Base-by-base conservation (phyloP, 2,329 filamentous ascomycete genomes). In the Colletotrichum sp. region DNA sequence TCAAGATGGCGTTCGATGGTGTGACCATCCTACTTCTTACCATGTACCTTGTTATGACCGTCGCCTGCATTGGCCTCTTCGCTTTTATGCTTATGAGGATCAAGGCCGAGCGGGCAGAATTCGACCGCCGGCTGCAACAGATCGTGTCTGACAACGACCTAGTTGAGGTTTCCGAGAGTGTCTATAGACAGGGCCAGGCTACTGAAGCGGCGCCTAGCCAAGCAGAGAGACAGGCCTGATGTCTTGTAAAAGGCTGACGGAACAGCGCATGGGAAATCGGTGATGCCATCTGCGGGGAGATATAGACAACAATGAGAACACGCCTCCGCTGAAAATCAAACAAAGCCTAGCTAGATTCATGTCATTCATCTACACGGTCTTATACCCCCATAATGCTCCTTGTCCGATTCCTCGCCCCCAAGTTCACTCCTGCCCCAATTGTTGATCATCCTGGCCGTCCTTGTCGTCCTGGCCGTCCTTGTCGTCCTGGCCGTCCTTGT, bases 401-500 rank as follows among this genome's bases (percentile, higher is more conserved):
- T 52, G 44, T 52, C n/a, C n/a, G 44, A 22, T 52, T 13, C 2
- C 11, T 52, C n/a, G 44, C 44, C 11, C n/a, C n/a, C 44, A 52
- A 52, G 44, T 52, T 52, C n/a, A 52, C 12, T 22, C 44, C 44
- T 52, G 44, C 12, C 7, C 11, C 11, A 13, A 25, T 22, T 22
- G 11, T 12, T 22, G 44, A 22, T 22, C n/a, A 22, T 22, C 44
- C 44, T 52, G n/a, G n/a, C 39, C 19, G 19, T 12, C 9, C 19
- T 6, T 3, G 19, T 19, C 36, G 16, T 39, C 16, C 15, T 39
- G 2, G 2, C 2, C 34, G 15, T 39, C 13, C 34, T 36, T 2
- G 2, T 0, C 11, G 9, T 48, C 11, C 5, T n/a, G 0, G 2
- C 3, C 11, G 34, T 36, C 34, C 34, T 39, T 39, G 15, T 5